These are phyloP conservation scores for Solanum corneliomulleri DNA, from an alignment of 257 asterid species.

Conservation along the genomic window DNA sequence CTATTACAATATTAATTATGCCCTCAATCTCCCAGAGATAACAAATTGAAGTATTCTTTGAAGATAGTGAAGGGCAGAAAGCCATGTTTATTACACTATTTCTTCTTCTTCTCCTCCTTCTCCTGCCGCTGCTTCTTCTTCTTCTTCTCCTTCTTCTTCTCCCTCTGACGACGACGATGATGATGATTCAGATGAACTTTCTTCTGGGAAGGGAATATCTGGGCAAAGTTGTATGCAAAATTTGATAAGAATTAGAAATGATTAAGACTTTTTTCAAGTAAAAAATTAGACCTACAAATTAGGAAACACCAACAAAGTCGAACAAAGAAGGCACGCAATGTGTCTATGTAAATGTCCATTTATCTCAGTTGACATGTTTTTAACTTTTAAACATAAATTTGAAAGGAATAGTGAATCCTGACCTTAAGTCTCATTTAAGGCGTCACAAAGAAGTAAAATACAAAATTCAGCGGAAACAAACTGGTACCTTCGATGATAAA, in stretches of 20 bases:
- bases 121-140: not conserved
- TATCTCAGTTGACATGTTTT: too few relatives aligned
- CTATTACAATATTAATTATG: not conserved
- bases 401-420: not conserved
- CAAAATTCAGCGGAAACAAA: not conserved
- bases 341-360: too few relatives aligned
- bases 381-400: too few relatives aligned
- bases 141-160: not conserved
- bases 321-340: not conserved
- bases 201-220: not conserved
- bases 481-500: not conserved
- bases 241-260: not conserved
- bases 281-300: not conserved
- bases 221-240: not conserved
- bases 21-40: not conserved
- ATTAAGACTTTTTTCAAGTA: not conserved
- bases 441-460: not conserved
- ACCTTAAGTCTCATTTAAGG: not conserved
- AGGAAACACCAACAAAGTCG: not conserved
- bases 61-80: not conserved
- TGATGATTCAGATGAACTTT: not conserved
- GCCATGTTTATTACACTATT: not conserved
- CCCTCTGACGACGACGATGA: not conserved
- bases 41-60: not conserved
- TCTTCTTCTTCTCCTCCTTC: not conserved